Base-by-base conservation (phyloP, 176 grass and related monocot species). In the Aegilops sharonensis region DNA sequence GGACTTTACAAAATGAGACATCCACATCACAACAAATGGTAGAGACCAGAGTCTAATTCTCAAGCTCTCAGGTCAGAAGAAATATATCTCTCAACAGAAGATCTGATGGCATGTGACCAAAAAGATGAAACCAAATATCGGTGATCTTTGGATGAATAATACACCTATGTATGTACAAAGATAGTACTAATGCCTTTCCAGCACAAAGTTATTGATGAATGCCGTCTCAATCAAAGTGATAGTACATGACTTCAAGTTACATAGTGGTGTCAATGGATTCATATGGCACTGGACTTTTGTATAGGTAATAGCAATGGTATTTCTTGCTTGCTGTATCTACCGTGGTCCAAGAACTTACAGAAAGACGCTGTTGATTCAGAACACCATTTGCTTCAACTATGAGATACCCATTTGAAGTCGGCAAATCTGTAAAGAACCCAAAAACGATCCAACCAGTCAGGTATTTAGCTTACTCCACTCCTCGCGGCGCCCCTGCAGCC, bases 311-410 rank as follows among this genome's bases (percentile, higher is more conserved):
- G 32, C 32, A 43, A 80, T 23, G 6, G 18, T 10, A 79, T 65
- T 80, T 27, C 78, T 84, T 54, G 50, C 15, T 37, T 65, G 56
- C 25, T 68, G 81, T 6, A 45, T 11, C 47, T 25, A 80, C 72
- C 37, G 25, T 42, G 80, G 20, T 76, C 20, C 3, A 48, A 45
- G 13, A 88, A 95, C 91, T 95, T 95, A 94, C 96, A 68, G 96
- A 91, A 87, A 98, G 81, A 17, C 96, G 92, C 75, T 98, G 96
- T 64, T 98, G 96, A 89, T 98, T 98, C 50, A 98, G 83, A 88
- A 94, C 94, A 66, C 97, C 97, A 88, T 98, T 98, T 88, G 94
- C 97, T 94, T 98, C 94, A 25, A 98, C 88, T 91, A 98, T 94
- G 72, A 98, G 94, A 89, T 84, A 95, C 15, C 97, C 97, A 91